Conservation (phyloP, 257 asterid genomes). For the Dorcoceras hygrometricum region DNA sequence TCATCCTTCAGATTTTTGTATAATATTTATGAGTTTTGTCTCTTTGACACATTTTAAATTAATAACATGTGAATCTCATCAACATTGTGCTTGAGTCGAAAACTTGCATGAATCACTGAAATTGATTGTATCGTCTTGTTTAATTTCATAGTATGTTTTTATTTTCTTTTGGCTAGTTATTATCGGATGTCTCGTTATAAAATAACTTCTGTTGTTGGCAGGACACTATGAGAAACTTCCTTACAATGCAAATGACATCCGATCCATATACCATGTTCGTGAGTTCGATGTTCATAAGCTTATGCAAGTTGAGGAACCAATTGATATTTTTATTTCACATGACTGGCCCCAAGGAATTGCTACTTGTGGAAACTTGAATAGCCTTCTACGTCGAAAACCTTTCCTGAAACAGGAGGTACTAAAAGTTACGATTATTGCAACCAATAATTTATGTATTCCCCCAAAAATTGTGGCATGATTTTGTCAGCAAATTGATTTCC, state of each 20-base stretch:
- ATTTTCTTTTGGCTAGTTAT: slow-evolving; percentile 7
- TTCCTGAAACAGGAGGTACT: slow-evolving; percentile 77
- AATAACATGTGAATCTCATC: no score
- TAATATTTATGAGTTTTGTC: no score
- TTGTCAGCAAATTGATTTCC: no score
- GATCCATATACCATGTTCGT: slow-evolving; percentile 92
- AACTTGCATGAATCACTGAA: not conserved
- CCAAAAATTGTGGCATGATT: no score
- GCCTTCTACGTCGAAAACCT: slow-evolving; percentile 66
- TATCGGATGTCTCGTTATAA: slow-evolving; percentile 19
- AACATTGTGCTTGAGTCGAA: not conserved
- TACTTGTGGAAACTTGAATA: slow-evolving; percentile 56
- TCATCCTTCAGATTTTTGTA: no score
- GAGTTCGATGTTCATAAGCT: slow-evolving; percentile 91
- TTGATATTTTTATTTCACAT: slow-evolving; percentile 92
- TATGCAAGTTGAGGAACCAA: slow-evolving; percentile 89
- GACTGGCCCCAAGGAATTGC: slow-evolving; percentile 96
- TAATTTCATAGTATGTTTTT: not conserved
- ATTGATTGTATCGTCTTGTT: not conserved
- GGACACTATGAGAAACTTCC: slow-evolving; percentile 92
- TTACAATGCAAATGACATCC: slow-evolving; percentile 65
- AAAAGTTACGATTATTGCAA: not conserved
- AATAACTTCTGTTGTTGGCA: slow-evolving; percentile 36
- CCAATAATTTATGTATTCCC: not conserved
- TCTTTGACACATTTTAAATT: no score